Conservation (phyloP, 2,329 filamentous ascomycete genomes). For the Cordyceps fumosorosea region DNA sequence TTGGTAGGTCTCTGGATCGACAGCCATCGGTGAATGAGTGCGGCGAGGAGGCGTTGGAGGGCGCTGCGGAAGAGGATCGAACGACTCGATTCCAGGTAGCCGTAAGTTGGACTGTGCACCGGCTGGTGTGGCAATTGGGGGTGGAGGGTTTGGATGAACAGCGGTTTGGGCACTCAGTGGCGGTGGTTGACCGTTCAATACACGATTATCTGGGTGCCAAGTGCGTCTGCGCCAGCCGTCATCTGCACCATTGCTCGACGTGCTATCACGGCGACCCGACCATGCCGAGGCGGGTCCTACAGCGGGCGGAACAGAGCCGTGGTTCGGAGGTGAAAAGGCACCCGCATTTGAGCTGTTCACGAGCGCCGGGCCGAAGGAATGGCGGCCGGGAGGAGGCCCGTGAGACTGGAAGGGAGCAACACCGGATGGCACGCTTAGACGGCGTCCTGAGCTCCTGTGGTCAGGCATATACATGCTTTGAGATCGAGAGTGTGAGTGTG, state of each 20-base stretch:
- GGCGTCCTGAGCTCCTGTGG: constrained; percentile 60
- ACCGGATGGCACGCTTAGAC: constrained; percentile 75
- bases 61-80: constrained; percentile 66
- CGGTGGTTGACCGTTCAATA: constrained; percentile 56
- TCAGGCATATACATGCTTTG: constrained; percentile 64
- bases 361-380: constrained; percentile 47
- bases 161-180: constrained; percentile 67
- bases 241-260: constrained; percentile 52
- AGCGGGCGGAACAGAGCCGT: constrained; percentile 58
- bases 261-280: constrained; percentile 60
- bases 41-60: constrained; percentile 57
- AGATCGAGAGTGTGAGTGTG: constrained; percentile 59
- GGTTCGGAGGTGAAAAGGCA: constrained; percentile 49
- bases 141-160: constrained; percentile 48
- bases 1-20: constrained; percentile 49
- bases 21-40: constrained; percentile 68
- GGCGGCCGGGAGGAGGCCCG: constrained; percentile 47
- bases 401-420: constrained; percentile 67
- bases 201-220: constrained; percentile 78
- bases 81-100: constrained; percentile 86
- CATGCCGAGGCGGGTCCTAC: background rate
- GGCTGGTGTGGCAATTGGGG: constrained; percentile 37
- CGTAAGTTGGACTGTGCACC: constrained; percentile 56
- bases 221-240: constrained; percentile 77
- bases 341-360: constrained; percentile 48